A percentile compares a stretch with the other conserved stretches of the same genome.
Evolutionary conservation across 2,329 filamentous ascomycete genomes (phyloP).

Genomic region (Ambrosiella cleistominuta): DNA sequence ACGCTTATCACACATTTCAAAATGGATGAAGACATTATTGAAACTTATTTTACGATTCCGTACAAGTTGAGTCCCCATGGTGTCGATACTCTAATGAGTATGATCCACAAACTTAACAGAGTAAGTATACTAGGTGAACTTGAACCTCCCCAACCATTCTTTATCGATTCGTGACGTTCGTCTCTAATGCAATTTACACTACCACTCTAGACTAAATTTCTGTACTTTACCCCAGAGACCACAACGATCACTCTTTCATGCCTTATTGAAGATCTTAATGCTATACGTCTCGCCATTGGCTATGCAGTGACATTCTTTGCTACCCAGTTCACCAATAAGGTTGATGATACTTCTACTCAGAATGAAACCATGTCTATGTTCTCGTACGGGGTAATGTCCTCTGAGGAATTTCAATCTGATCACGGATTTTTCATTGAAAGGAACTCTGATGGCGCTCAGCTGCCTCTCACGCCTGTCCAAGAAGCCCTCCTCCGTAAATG

Average conservation of each 20-base stretch:
- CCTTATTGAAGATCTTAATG: neutral
- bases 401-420: neutral
- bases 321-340: neutral
- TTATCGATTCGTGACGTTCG: too few species aligned
- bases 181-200: neutral
- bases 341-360: neutral
- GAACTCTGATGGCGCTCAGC: neutral
- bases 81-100: neutral
- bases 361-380: neutral
- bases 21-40: neutral
- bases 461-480: neutral
- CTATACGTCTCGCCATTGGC: neutral
- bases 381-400: neutral
- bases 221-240: neutral
- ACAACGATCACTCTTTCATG: neutral
- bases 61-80: neutral
- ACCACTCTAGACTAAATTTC: neutral
- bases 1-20: too few species aligned
- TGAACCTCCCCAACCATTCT: too few species aligned
- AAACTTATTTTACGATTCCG: neutral
- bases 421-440: neutral
- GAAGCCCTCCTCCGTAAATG: neutral
- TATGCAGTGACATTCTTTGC: neutral
- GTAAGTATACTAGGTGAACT: neutral
- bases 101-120: neutral